These are phyloP conservation scores for Tylopilus cervinicoccineus DNA, from an alignment of 768 basidiomycete species.

Conservation along the genomic window DNA sequence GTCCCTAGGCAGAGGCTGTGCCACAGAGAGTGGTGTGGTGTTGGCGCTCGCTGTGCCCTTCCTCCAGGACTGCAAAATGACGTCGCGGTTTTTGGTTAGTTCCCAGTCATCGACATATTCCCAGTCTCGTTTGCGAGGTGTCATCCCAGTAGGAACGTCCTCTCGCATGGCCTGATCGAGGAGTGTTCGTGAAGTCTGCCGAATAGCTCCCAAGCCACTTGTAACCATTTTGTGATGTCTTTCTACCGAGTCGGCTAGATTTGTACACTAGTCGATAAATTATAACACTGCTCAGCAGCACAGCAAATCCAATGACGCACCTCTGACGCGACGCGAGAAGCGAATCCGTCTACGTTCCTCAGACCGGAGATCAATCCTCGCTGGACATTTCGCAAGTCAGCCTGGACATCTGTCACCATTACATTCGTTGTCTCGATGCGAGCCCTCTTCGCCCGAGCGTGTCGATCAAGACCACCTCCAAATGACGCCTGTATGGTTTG, in stretches of 20 bases:
- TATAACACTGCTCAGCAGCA: neutral
- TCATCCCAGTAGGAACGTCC: slow-evolving; percentile 66
- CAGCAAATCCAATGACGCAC: slow-evolving; percentile 33
- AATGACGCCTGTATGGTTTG: slow-evolving; percentile 42
- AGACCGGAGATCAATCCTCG: slow-evolving; percentile 48
- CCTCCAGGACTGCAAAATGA: slow-evolving; percentile 52
- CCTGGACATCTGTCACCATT: slow-evolving; percentile 47
- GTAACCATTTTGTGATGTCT: slow-evolving; percentile 41
- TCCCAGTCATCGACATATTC: slow-evolving; percentile 70
- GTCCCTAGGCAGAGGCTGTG: slow-evolving; percentile 32
- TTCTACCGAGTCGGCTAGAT: slow-evolving; percentile 38
- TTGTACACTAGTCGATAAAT: slow-evolving; percentile 35
- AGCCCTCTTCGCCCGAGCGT: slow-evolving; percentile 61
- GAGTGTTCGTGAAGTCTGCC: slow-evolving; percentile 47
- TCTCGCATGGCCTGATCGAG: slow-evolving; percentile 55
- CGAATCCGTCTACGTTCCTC: slow-evolving; percentile 42
- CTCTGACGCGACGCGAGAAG: slow-evolving; percentile 45
- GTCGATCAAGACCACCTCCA: slow-evolving; percentile 56
- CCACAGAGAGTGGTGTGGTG: slow-evolving; percentile 38
- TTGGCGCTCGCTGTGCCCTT: slow-evolving; percentile 30
- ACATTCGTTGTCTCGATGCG: slow-evolving; percentile 56
- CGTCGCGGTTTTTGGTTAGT: slow-evolving; percentile 59
- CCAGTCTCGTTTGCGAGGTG: slow-evolving; percentile 75
- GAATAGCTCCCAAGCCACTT: slow-evolving; percentile 45
- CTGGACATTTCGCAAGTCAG: slow-evolving; percentile 50